Percentiles rank a stretch among this genome's conserved stretches.
phyloP scores from a whole-genome alignment of 2,329 filamentous ascomycete genomes.

The Neoascochyta sp. region DNA sequence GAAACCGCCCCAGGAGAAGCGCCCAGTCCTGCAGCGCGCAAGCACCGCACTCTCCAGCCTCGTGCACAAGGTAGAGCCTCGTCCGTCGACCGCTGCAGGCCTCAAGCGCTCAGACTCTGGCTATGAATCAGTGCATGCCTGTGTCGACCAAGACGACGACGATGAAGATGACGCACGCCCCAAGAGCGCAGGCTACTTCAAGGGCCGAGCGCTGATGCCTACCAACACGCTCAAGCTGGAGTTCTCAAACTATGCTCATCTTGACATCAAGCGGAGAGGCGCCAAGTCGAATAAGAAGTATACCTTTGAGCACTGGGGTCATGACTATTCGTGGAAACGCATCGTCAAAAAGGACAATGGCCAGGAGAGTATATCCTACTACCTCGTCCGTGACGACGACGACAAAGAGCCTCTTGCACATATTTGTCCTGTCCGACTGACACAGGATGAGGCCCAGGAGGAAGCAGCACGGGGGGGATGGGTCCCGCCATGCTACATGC shows the following conservation, averaged over 20 bases:
- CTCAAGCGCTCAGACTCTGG: constrained; percentile 58
- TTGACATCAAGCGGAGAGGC: constrained; percentile 72
- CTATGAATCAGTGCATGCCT: constrained; percentile 48
- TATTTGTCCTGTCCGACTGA: constrained; percentile 76
- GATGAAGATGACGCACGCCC: constrained; percentile 21
- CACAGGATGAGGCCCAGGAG: constrained; percentile 63
- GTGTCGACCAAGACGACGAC: constrained; percentile 15
- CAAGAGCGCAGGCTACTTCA: constrained; percentile 33
- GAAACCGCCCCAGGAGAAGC: constrained; percentile 50
- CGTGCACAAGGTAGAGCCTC: constrained; percentile 53
- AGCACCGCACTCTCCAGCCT: constrained; percentile 57
- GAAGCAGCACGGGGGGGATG: constrained; percentile 80
- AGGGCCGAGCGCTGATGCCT: constrained; percentile 47
- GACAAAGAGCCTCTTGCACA: constrained; percentile 66
- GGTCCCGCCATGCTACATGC: constrained; percentile 87
- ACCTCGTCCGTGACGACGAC: constrained; percentile 67
- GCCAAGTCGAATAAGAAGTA: constrained; percentile 69
- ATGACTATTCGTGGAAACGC: constrained; percentile 79
- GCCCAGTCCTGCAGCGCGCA: constrained; percentile 55
- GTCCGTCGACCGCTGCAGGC: constrained; percentile 40
- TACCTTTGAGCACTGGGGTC: constrained; percentile 92
- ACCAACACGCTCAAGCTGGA: constrained; percentile 84
- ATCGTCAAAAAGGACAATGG: constrained; percentile 60
- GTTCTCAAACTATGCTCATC: constrained; percentile 94
- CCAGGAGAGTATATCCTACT: constrained; percentile 67